A percentile compares a stretch with the other conserved stretches of the same genome.
phyloP scores from a whole-genome alignment of 106 monocot genomes.

The Acorus calamus region DNA sequence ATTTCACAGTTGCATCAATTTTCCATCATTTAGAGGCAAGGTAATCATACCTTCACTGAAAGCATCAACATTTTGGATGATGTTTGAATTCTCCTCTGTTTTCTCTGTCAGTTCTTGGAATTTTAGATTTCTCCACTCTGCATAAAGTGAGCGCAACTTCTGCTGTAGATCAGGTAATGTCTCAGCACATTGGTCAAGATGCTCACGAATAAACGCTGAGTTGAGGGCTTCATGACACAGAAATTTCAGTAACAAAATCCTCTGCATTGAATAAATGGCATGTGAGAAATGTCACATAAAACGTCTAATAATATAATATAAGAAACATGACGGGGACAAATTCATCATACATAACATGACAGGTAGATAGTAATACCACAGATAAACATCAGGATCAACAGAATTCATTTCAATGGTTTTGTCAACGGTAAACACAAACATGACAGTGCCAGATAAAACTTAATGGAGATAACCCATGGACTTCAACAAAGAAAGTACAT shows the following conservation, averaged over 20 bases:
- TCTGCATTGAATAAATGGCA: slow-evolving; percentile 35
- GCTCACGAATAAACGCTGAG: slow-evolving; percentile 71
- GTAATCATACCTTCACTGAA: slow-evolving; percentile 17
- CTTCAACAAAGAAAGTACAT: too few species aligned
- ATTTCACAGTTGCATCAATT: slow-evolving; percentile 8
- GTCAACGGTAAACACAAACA: too few species aligned
- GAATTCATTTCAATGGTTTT: too few species aligned
- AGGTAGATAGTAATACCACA: too few species aligned
- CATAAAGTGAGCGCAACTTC: slow-evolving; percentile 41
- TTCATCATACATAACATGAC: too few species aligned
- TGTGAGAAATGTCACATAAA: background rate
- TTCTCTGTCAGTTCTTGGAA: slow-evolving; percentile 40
- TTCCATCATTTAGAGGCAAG: slow-evolving; percentile 14
- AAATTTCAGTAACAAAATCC: slow-evolving; percentile 81
- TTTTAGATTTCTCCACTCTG: slow-evolving; percentile 82
- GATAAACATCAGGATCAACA: too few species aligned
- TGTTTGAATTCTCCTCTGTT: slow-evolving; percentile 28
- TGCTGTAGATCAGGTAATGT: slow-evolving; percentile 70
- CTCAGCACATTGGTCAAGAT: slow-evolving; percentile 81
- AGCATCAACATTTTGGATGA: slow-evolving; percentile 12
- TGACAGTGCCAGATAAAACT: too few species aligned
- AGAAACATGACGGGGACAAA: too few species aligned
- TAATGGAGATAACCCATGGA: too few species aligned
- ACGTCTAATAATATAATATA: too few species aligned
- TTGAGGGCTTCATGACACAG: slow-evolving; percentile 85